These are phyloP conservation scores for Gossypium bickii DNA, from an alignment of 345 rosid genomes.

Conservation along the genomic window DNA sequence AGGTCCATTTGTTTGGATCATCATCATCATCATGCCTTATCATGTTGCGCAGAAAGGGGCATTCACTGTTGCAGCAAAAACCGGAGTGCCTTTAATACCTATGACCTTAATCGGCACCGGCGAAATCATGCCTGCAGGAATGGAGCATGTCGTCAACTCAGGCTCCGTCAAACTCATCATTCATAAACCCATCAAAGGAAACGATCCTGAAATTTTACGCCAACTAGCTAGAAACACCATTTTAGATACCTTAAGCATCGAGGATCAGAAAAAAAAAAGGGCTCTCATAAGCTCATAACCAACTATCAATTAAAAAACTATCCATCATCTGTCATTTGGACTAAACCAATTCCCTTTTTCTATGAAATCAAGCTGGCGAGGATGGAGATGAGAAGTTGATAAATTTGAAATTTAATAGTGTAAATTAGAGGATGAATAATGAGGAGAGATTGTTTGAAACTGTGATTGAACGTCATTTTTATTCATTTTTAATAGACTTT, in stretches of 20 bases:
- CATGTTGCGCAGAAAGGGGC: conserved; percentile 70
- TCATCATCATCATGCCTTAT: too few species aligned
- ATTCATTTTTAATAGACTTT: too few species aligned
- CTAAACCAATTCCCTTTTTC: too few species aligned
- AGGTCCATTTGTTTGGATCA: too few species aligned
- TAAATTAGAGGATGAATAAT: too few species aligned
- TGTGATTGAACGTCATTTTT: accelerated
- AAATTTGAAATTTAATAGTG: too few species aligned
- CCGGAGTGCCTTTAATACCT: conserved; percentile 74
- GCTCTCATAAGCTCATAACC: too few species aligned
- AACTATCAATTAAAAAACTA: too few species aligned
- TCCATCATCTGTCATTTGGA: too few species aligned
- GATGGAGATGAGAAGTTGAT: too few species aligned
- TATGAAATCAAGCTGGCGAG: too few species aligned
- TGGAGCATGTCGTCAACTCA: conserved; percentile 58
- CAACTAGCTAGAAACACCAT: conserved; percentile 60
- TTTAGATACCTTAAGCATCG: conserved; percentile 39
- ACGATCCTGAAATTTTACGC: conserved; percentile 53
- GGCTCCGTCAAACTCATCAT: conserved; percentile 68
- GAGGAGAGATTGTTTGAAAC: accelerated
- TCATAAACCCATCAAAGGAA: conserved; percentile 71
- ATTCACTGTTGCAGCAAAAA: conserved; percentile 79
- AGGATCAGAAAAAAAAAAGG: conserved; percentile 17
- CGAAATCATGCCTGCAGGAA: conserved; percentile 82
- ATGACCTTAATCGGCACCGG: conserved; percentile 87